phyloP scores from a whole-genome alignment of 106 monocot genomes.

The Gastrodia elata region DNA sequence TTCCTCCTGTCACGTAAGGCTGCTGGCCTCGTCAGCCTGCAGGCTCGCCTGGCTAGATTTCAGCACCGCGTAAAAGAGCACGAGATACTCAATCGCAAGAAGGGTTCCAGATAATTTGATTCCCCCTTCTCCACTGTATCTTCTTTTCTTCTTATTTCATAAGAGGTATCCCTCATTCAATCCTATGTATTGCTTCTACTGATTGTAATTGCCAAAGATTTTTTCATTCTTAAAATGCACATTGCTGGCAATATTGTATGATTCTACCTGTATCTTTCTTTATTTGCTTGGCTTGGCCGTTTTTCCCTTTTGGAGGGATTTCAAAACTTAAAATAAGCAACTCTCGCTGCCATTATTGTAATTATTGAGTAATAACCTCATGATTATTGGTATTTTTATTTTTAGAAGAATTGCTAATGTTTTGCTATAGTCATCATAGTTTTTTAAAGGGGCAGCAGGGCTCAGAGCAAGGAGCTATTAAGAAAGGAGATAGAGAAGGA shows the following conservation, averaged over 20 bases:
- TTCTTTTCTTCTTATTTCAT: background rate
- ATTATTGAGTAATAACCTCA: too few relatives aligned
- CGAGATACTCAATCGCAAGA: constrained; percentile 49
- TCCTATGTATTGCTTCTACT: background rate
- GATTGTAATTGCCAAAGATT: constrained; percentile 1
- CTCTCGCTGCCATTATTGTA: too few relatives aligned
- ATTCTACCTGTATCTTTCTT: background rate
- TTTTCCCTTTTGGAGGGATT: background rate
- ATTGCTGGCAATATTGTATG: background rate
- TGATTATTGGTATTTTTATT: too few relatives aligned
- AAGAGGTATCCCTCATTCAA: too few relatives aligned
- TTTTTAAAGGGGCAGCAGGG: too few relatives aligned
- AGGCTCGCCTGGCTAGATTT: constrained; percentile 73
- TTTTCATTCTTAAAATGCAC: background rate
- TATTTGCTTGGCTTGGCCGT: background rate
- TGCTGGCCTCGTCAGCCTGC: constrained; percentile 70
- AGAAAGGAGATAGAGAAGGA: too few relatives aligned
- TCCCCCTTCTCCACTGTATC: background rate
- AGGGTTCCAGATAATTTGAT: constrained; percentile 1
- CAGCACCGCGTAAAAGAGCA: constrained; percentile 86
- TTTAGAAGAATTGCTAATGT: too few relatives aligned
- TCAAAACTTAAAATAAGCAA: too few relatives aligned
- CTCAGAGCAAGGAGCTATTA: too few relatives aligned
- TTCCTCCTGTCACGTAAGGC: constrained; percentile 73
- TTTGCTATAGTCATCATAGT: too few relatives aligned